Percentiles rank a stretch among this genome's conserved stretches.
phyloP scores from a whole-genome alignment of 495 filamentous ascomycete species.

The Penicillium chermesinum region DNA sequence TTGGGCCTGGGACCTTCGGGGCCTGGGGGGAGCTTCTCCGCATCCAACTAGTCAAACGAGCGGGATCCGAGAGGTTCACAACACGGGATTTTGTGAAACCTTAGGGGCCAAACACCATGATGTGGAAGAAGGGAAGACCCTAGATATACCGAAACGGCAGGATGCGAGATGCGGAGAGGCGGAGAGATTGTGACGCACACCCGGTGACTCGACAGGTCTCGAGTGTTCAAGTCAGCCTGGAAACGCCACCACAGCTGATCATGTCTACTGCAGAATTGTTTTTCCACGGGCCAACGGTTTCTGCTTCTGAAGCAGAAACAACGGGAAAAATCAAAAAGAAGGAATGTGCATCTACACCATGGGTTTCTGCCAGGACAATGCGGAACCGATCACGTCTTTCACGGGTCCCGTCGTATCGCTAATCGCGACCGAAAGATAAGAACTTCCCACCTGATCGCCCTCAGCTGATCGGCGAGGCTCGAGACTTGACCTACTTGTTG shows the following conservation, averaged over 20 bases:
- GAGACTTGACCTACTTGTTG: too few relatives aligned
- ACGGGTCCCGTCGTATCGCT: not conserved
- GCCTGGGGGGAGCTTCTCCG: slow-evolving; percentile 42
- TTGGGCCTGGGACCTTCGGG: slow-evolving; percentile 28
- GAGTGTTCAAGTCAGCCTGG: slow-evolving; percentile 17
- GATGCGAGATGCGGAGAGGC: slow-evolving; percentile 8
- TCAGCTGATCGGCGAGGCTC: slow-evolving; percentile 2
- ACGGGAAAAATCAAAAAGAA: too few relatives aligned
- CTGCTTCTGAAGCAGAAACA: too few relatives aligned
- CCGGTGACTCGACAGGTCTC: slow-evolving; percentile 27
- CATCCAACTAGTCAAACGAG: slow-evolving; percentile 24
- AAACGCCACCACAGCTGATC: slow-evolving; percentile 20
- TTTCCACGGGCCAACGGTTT: not conserved
- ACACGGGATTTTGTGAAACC: slow-evolving; percentile 25
- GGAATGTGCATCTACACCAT: too few relatives aligned
- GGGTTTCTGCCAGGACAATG: not conserved
- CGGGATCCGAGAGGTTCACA: slow-evolving; percentile 18
- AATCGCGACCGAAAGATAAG: slow-evolving; percentile 1
- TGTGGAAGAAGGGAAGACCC: not conserved
- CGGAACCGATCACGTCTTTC: not conserved
- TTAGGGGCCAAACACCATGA: slow-evolving; percentile 12
- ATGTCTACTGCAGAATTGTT: not conserved
- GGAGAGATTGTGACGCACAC: slow-evolving; percentile 27
- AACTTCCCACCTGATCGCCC: not conserved
- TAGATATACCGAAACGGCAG: slow-evolving; percentile 3